Evolutionary conservation across 352 stramenopile species (phyloP), one percentile per base, ranked within the genome.

Genomic region (Phytophthora aleatoria): DNA sequence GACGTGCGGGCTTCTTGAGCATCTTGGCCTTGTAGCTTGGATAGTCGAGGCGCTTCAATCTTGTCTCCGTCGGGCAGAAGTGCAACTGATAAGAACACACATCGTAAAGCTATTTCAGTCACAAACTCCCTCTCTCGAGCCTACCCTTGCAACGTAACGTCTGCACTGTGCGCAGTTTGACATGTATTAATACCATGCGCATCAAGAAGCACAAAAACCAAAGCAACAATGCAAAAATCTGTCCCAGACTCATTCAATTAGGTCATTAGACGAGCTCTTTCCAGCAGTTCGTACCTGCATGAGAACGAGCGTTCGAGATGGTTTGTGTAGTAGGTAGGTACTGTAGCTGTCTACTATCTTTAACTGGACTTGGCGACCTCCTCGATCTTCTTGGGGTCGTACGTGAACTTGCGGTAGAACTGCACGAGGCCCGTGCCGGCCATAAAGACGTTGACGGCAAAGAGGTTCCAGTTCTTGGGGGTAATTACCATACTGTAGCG

Each of bases 401-500:
- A 48, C 35, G 42, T 39, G 38, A 77, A 74, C 67, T 95, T 95
- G 64, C 88, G 84, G 62, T 75, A 75, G 9, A 75, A 62, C 49
- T 72, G 57, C 33, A 67, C 74, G 78, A 92, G 70, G 3, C 90
- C 90, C 45, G 89, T 97, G 67, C 73, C 83, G 39, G 79, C 88
- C 85, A 97, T 96, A 57, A 96, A 94, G 28, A 94, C 71, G 65
- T 97, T 97, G 43, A 97, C 90, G 1, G 82, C 74, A 61, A 97
- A 92, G 13, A 97, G 74, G 67, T 96, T 97, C 82, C 90, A 97
- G 81, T 97, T 97, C 67, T 92, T 87, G 28, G 90, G 90, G 30
- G 83, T 95, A 59, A 97, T 94, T 31, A 96, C 78, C 35, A 93
- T 67, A 55, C 78, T 92, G 74, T 97, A 97, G 50, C 90, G 84